Evolutionary conservation across 345 rosid species (phyloP).

Genomic region (Passiflora organensis): DNA sequence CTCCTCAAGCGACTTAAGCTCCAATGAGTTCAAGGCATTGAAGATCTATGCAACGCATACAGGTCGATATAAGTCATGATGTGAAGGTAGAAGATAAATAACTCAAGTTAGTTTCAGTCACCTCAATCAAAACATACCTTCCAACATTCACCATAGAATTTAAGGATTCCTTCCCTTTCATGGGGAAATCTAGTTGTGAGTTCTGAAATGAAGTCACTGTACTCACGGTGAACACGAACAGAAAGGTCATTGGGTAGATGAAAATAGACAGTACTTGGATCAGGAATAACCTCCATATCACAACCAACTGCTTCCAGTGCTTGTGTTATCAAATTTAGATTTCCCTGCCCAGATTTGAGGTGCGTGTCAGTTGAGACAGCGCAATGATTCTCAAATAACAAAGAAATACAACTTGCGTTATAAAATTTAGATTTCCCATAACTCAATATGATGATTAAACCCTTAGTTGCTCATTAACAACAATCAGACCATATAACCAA

Average conservation of each 20-base stretch:
- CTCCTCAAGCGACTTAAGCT: slow-evolving; percentile 91
- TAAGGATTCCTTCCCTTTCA: slow-evolving; percentile 75
- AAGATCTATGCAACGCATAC: slow-evolving; percentile 49
- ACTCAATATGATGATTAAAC: neutral
- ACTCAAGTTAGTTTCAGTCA: slow-evolving; percentile 13
- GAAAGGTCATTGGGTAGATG: slow-evolving; percentile 78
- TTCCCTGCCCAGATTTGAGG: slow-evolving; percentile 58
- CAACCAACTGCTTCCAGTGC: slow-evolving; percentile 86
- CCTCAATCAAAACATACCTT: slow-evolving; percentile 50
- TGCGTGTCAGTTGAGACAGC: slow-evolving; percentile 9
- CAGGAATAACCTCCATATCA: slow-evolving; percentile 87
- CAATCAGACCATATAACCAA: neutral
- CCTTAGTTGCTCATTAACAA: neutral
- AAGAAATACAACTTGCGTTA: neutral
- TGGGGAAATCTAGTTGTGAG: slow-evolving; percentile 71
- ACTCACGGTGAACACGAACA: slow-evolving; percentile 70
- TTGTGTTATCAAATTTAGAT: slow-evolving; percentile 82
- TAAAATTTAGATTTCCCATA: neutral
- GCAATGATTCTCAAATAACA: neutral
- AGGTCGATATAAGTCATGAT: slow-evolving; percentile 16
- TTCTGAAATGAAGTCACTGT: slow-evolving; percentile 54
- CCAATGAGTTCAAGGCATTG: slow-evolving; percentile 83
- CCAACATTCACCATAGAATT: slow-evolving; percentile 86
- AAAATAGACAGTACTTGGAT: slow-evolving; percentile 93
- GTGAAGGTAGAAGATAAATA: slow-evolving; percentile 7